phyloP scores from a whole-genome alignment of 202 grass and related monocot genomes.

The Saccharum hybrid region DNA sequence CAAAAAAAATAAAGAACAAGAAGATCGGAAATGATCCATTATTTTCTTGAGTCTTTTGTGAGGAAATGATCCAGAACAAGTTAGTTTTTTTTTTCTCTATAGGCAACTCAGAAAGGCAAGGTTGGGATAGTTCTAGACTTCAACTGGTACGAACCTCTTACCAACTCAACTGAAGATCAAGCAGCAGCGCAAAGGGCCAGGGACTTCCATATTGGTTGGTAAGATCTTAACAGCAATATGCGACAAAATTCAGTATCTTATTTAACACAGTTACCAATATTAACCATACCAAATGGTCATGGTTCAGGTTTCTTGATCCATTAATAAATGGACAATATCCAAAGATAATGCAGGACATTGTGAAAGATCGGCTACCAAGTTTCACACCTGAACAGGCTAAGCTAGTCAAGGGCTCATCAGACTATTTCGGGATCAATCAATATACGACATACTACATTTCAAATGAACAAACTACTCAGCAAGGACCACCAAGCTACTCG shows the following conservation, averaged over 20 bases:
- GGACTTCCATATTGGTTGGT: slow-evolving; percentile 95
- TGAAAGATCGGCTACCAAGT: slow-evolving; percentile 80
- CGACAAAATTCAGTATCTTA: background rate
- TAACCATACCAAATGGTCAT: slow-evolving; percentile 24
- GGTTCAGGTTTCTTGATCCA: slow-evolving; percentile 81
- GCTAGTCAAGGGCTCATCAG: slow-evolving; percentile 75
- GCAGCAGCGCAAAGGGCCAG: slow-evolving; percentile 78
- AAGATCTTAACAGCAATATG: slow-evolving; percentile 29
- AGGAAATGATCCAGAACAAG: background rate
- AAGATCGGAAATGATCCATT: no score
- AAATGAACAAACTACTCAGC: slow-evolving; percentile 41
- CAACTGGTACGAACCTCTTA: slow-evolving; percentile 85
- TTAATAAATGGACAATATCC: slow-evolving; percentile 82
- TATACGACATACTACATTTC: slow-evolving; percentile 77
- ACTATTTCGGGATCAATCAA: slow-evolving; percentile 82
- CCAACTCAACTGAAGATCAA: slow-evolving; percentile 64
- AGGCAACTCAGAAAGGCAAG: slow-evolving; percentile 81
- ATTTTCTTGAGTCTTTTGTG: background rate
- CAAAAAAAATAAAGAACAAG: background rate
- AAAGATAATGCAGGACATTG: slow-evolving; percentile 73
- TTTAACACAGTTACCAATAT: slow-evolving; percentile 1
- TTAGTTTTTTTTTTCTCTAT: background rate
- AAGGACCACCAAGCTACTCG: slow-evolving; percentile 60
- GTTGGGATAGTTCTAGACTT: slow-evolving; percentile 85
- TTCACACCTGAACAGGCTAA: slow-evolving; percentile 66